phyloP scores from a whole-genome alignment of 2,329 filamentous ascomycete genomes.

The Cordyceps sp. region DNA sequence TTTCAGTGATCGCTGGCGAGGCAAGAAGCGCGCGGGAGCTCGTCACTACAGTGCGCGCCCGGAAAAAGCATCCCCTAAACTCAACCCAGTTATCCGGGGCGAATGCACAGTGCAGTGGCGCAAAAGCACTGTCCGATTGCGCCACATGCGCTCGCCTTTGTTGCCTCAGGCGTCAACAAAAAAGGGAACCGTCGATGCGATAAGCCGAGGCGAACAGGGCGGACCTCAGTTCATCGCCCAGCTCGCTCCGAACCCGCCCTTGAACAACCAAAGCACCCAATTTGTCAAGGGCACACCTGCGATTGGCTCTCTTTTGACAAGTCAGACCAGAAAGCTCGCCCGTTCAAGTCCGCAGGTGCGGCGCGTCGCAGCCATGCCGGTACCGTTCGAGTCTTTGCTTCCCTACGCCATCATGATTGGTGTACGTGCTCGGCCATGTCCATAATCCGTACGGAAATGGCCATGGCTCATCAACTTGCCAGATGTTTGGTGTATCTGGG shows the following conservation, averaged over 20 bases:
- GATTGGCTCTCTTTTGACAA: no score
- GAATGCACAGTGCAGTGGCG: slow-evolving; percentile 1
- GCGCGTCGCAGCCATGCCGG: slow-evolving; percentile 30
- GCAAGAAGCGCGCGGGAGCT: slow-evolving; percentile 3
- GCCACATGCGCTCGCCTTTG: not conserved
- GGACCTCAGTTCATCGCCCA: no score
- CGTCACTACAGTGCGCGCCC: slow-evolving; percentile 6
- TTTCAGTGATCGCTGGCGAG: slow-evolving; percentile 3
- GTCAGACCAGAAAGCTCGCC: no score
- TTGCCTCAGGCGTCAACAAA: slow-evolving; percentile 9
- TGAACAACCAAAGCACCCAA: no score
- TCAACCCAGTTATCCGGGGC: no score
- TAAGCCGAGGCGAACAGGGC: no score
- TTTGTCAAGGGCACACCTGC: no score
- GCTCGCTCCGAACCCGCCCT: no score
- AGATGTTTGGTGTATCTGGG: slow-evolving; percentile 50
- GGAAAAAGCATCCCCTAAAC: no score
- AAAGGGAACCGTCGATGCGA: not conserved
- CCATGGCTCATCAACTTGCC: slow-evolving; percentile 9
- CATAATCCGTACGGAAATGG: slow-evolving; percentile 1
- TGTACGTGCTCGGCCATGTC: slow-evolving; percentile 24
- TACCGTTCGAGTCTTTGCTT: slow-evolving; percentile 47
- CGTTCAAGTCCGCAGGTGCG: slow-evolving; percentile 13
- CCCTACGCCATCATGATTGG: slow-evolving; percentile 47
- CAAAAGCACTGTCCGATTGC: no score